Conservation (phyloP, 1,284 basidiomycete genomes). For the Pseudozyma hubeiensis region DNA sequence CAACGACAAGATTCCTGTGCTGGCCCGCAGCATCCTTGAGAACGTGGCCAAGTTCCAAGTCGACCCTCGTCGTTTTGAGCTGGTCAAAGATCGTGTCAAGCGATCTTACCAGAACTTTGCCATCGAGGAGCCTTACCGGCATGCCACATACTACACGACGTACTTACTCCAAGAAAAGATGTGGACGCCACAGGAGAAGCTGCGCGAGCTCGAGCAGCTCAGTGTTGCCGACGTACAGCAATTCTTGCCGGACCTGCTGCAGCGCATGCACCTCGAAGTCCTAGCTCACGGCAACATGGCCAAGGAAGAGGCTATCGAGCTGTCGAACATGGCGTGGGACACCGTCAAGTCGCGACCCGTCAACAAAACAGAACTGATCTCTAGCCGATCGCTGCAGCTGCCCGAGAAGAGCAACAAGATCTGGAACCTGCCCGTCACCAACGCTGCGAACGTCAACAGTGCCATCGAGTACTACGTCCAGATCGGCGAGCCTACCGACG, state of each 20-base stretch:
- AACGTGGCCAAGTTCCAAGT: conserved; percentile 79
- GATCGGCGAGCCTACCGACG: conserved; percentile 61
- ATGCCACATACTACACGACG: conserved; percentile 82
- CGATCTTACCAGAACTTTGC: conserved; percentile 78
- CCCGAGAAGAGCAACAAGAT: conserved; percentile 77
- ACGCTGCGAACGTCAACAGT: conserved; percentile 88
- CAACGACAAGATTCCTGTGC: conserved; percentile 89
- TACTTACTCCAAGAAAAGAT: conserved; percentile 79
- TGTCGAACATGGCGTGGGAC: conserved; percentile 80
- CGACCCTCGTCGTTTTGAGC: conserved; percentile 78
- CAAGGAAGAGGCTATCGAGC: conserved; percentile 81
- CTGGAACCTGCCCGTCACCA: conserved; percentile 80
- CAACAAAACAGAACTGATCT: conserved; percentile 37
- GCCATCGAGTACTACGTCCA: conserved; percentile 70
- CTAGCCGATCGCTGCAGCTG: conserved; percentile 58
- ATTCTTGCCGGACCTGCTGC: conserved; percentile 77
- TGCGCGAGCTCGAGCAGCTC: conserved; percentile 82
- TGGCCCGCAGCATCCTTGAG: conserved; percentile 81
- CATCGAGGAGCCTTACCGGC: conserved; percentile 82
- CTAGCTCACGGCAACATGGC: conserved; percentile 87
- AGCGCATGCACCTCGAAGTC: conserved; percentile 79
- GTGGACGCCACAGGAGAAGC: conserved; percentile 84
- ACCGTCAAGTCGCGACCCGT: conserved; percentile 75
- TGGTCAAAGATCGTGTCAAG: conserved; percentile 83
- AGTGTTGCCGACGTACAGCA: conserved; percentile 79